Percentiles rank a stretch among this genome's conserved stretches.
These are phyloP conservation scores for Sarocladium kiliense DNA, from an alignment of 2,329 filamentous ascomycete genomes.

Conservation along the genomic window DNA sequence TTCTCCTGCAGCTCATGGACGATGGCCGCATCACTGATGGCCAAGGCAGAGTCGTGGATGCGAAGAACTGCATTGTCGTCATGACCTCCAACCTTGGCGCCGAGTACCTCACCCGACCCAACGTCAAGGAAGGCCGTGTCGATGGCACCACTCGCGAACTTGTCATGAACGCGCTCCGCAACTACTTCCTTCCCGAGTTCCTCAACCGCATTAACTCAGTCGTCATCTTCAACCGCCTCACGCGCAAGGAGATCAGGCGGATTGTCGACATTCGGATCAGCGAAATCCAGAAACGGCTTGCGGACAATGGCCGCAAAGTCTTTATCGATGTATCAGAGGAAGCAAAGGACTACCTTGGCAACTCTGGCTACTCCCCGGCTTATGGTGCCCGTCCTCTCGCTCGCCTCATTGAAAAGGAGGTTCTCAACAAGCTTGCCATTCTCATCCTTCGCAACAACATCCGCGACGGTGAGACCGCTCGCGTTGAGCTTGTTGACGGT, in stretches of 20 bases:
- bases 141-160: constrained; percentile 81
- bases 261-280: constrained; percentile 86
- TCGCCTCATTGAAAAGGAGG: constrained; percentile 92
- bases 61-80: constrained; percentile 97
- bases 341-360: constrained; percentile 89
- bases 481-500: constrained; percentile 72
- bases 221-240: constrained; percentile 98
- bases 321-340: constrained; percentile 75
- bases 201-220: constrained; percentile 94
- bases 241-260: constrained; percentile 80
- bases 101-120: constrained; percentile 81
- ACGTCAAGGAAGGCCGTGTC: constrained; percentile 74
- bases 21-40: constrained; percentile 98
- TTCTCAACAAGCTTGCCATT: constrained; percentile 88
- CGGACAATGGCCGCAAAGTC: constrained; percentile 79
- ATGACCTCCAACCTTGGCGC: constrained; percentile 98
- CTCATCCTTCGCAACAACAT: constrained; percentile 83
- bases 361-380: constrained; percentile 86
- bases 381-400: constrained; percentile 89
- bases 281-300: constrained; percentile 91
- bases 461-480: constrained; percentile 77
- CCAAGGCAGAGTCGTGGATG: constrained; percentile 90
- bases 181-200: constrained; percentile 98
- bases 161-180: constrained; percentile 84
- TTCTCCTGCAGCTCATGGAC: constrained; percentile 98